phyloP scores from a whole-genome alignment of 305 asterid genomes.

The Caryopteris hybrid region DNA sequence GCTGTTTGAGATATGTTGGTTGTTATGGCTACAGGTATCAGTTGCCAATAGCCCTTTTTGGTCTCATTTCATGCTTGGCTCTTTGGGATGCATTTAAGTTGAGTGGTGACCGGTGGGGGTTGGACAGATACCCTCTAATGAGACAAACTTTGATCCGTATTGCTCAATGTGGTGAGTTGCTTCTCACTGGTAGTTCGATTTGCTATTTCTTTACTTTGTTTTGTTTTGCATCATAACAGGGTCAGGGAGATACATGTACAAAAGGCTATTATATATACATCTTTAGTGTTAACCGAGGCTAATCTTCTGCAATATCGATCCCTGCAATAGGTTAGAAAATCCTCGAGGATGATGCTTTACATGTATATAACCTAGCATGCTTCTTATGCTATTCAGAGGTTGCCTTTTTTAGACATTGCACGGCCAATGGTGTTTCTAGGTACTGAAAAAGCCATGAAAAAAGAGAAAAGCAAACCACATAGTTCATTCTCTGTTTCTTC shows the following conservation, averaged over 20 bases:
- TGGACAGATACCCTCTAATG: conserved; percentile 46
- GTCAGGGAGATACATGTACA: neutral
- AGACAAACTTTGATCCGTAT: conserved; percentile 46
- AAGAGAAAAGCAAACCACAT: neutral
- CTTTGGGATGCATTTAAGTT: conserved; percentile 75
- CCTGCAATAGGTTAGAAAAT: neutral
- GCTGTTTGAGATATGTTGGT: neutral
- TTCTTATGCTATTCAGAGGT: neutral
- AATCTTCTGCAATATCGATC: neutral
- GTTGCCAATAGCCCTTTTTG: conserved; percentile 71
- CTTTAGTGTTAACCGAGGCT: neutral
- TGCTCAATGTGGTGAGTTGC: conserved; percentile 79
- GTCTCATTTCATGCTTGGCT: conserved; percentile 65
- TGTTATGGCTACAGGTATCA: conserved; percentile 58
- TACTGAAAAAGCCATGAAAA: neutral
- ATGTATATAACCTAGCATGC: neutral
- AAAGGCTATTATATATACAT: neutral
- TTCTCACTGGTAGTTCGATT: neutral
- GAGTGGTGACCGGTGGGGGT: conserved; percentile 57
- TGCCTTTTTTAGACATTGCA: neutral
- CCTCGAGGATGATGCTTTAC: neutral
- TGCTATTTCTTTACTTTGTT: conserved; percentile 7
- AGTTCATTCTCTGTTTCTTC: neutral
- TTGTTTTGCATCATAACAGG: conserved; percentile 1
- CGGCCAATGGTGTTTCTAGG: neutral